Conservation (phyloP, 371 early-diverging fungal species). For the Capniomyces stellatus region DNA sequence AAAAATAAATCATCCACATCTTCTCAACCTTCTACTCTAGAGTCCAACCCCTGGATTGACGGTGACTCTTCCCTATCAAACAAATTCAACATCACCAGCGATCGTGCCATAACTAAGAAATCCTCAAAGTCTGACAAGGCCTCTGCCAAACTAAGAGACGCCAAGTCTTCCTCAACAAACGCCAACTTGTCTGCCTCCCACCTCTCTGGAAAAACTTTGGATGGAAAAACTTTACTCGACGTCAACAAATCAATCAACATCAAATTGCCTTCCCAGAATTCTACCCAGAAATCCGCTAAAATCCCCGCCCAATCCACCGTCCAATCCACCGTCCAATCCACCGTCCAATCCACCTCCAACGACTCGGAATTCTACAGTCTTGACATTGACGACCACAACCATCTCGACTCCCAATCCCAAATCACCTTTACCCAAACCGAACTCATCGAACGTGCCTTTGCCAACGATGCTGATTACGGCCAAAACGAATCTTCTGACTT, state of each 20-base stretch:
- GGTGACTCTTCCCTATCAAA: background rate
- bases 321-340: too few relatives aligned
- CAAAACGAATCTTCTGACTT: constrained; percentile 33
- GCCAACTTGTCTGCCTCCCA: too few relatives aligned
- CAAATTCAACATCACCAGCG: constrained; percentile 1
- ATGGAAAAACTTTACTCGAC: too few relatives aligned
- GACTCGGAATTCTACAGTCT: too few relatives aligned
- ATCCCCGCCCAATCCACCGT: too few relatives aligned
- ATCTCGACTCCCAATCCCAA: too few relatives aligned
- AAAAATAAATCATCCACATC: background rate
- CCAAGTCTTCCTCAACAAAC: background rate
- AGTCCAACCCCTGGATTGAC: constrained; percentile 2
- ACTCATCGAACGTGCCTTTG: constrained; percentile 84
- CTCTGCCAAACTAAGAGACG: constrained; percentile 29
- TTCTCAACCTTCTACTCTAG: too few relatives aligned
- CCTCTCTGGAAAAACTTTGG: too few relatives aligned
- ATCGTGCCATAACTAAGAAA: constrained; percentile 25
- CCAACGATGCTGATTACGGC: constrained; percentile 68
- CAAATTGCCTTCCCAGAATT: constrained; percentile 7
- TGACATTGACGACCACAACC: too few relatives aligned
- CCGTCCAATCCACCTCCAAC: too few relatives aligned
- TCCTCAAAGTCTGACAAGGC: constrained; percentile 38
- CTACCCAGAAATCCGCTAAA: too few relatives aligned
- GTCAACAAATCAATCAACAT: constrained; percentile 9
- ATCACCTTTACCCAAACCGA: too few relatives aligned